Conservation (phyloP, 176 grass and related monocot genomes). For the Avena eriantha region DNA sequence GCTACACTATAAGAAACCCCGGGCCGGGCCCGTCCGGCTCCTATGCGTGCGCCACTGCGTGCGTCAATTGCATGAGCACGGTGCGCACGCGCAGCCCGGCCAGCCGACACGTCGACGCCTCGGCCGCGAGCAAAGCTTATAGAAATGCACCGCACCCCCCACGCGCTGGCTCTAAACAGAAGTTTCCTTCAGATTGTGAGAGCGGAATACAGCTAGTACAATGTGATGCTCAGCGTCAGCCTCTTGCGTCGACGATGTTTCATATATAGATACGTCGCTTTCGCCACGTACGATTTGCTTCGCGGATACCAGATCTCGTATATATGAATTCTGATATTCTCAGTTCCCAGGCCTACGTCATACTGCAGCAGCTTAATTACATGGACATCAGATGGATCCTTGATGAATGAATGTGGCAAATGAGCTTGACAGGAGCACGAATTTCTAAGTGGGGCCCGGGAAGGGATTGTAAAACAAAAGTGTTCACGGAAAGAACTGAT, state of each 20-base stretch:
- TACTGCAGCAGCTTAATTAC: too few species aligned
- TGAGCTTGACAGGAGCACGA: neutral
- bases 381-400: neutral
- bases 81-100: neutral
- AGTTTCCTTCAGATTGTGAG: neutral
- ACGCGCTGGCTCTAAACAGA: constrained; percentile 5
- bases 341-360: too few species aligned
- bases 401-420: neutral
- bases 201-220: too few species aligned
- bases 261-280: constrained; percentile 13
- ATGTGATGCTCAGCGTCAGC: constrained; percentile 34
- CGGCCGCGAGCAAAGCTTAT: neutral
- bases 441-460: neutral
- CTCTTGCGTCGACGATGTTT: neutral
- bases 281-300: constrained; percentile 7
- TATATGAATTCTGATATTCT: too few species aligned
- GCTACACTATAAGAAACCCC: neutral
- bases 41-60: constrained; percentile 52
- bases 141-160: constrained; percentile 20
- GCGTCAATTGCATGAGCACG: constrained; percentile 41
- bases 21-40: neutral
- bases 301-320: neutral
- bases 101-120: constrained; percentile 20
- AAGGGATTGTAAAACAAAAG: neutral
- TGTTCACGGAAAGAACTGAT: too few species aligned